Evolutionary conservation across 257 asterid genomes (phyloP), one percentile per base, ranked within the genome.

Genomic region (Linaria vulgaris): DNA sequence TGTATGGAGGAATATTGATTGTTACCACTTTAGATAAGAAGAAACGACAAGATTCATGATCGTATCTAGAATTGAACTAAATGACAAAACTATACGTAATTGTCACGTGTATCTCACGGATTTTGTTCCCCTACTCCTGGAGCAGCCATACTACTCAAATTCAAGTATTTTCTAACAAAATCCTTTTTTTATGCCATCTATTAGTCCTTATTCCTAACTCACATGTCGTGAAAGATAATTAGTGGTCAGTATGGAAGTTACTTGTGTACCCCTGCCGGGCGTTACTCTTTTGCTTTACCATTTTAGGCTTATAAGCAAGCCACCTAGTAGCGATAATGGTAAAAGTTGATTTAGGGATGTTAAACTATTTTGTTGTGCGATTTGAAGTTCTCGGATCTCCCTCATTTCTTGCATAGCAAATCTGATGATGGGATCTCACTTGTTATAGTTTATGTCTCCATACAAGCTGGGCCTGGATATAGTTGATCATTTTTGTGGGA

Each of bases 21-120:
- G 51, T 2, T 23, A 30, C 11, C 34, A 47, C 19, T 46, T 45
- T 43, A 30, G 9, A 22, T 54, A 22, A 23, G 25, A 34, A 52
- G 77, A 51, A 44, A 21, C 16, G 12, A 37, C 44, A 39, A 53
- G 49, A 47, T 12, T 13, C 17, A 38, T 56, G 61, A 30, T 49
- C 19, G 20, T 25, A 45, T 54, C 19, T 56, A 9, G 1, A 23
- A 65, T 58, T 39, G 49, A 38, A 41, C 23, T 44, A 59, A 59
- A 30, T 48, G 19, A 48, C 39, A 22, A 41, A 43, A 15, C 9
- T 17, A n/a, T 13, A 9, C 66, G 12, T 59, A 56, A 23, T 60
- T 20, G 5, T 49, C 52, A 34, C 6, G 20, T 34, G 43, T 9
- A 19, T 43, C 24, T 51, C 8, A 20, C 11, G 49, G 19, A n/a